A percentile compares a stretch with the other conserved stretches of the same genome.
phyloP scores from a whole-genome alignment of 1,284 basidiomycete genomes.

The Heterobasidion irregulare region DNA sequence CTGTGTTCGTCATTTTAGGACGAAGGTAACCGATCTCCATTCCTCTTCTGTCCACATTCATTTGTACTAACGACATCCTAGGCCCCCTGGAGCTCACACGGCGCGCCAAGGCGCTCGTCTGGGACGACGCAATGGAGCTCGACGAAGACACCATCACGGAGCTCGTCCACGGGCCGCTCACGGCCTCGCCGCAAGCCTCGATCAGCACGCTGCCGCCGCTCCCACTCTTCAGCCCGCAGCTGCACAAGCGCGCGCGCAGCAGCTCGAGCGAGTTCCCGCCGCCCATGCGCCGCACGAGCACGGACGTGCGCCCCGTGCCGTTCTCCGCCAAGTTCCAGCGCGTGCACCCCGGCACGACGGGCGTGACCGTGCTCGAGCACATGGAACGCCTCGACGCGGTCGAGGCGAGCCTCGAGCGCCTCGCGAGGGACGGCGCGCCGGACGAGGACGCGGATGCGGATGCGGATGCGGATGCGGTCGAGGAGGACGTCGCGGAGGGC shows the following conservation, averaged over 20 bases:
- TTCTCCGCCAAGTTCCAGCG: slow-evolving; percentile 72
- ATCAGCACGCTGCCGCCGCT: slow-evolving; percentile 45
- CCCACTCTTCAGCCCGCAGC: slow-evolving; percentile 34
- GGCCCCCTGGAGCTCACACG: slow-evolving; percentile 82
- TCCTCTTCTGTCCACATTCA: too few species aligned
- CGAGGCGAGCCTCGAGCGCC: slow-evolving; percentile 65
- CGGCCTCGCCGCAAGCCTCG: slow-evolving; percentile 31
- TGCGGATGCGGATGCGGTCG: slow-evolving; percentile 30
- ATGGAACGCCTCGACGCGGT: slow-evolving; percentile 75
- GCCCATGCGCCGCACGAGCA: slow-evolving; percentile 51
- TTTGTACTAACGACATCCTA: slow-evolving; percentile 17
- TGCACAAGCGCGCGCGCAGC: slow-evolving; percentile 41
- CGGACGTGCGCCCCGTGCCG: slow-evolving; percentile 66
- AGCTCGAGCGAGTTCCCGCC: slow-evolving; percentile 69
- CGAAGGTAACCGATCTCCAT: slow-evolving; percentile 34
- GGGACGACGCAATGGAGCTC: slow-evolving; percentile 81
- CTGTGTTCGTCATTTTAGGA: slow-evolving; percentile 28
- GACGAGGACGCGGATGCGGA: slow-evolving; percentile 26
- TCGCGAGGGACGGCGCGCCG: slow-evolving; percentile 37
- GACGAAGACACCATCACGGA: slow-evolving; percentile 44
- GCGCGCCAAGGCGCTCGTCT: slow-evolving; percentile 68
- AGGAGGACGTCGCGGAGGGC: slow-evolving; percentile 40
- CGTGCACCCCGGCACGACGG: slow-evolving; percentile 74
- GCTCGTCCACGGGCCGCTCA: slow-evolving; percentile 25
- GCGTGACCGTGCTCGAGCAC: slow-evolving; percentile 74